These are phyloP conservation scores for Penicillium griseofulvum DNA, from an alignment of 2,329 filamentous ascomycete species.

Conservation along the genomic window DNA sequence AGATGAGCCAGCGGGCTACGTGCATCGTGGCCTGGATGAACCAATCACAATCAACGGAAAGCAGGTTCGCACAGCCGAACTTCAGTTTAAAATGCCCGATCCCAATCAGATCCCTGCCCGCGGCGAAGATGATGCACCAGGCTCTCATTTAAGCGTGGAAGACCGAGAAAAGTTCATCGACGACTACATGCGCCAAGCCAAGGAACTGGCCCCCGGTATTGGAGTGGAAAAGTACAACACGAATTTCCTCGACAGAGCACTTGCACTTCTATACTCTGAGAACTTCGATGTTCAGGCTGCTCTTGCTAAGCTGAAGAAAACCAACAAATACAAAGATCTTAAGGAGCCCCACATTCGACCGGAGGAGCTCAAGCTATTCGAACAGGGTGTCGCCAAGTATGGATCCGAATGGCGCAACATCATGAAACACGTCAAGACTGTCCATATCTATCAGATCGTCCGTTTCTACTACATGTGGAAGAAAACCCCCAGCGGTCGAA, in stretches of 20 bases:
- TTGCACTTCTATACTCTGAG: slow-evolving; percentile 69
- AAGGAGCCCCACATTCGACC: slow-evolving; percentile 80
- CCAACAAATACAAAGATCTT: slow-evolving; percentile 67
- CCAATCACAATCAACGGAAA: slow-evolving; percentile 62
- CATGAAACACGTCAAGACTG: slow-evolving; percentile 75
- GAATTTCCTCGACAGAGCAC: slow-evolving; percentile 81
- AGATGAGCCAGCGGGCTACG: slow-evolving; percentile 84
- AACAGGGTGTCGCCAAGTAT: slow-evolving; percentile 84
- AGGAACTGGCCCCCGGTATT: slow-evolving; percentile 61
- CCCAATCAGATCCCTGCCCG: slow-evolving; percentile 48
- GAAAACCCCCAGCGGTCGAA: slow-evolving; percentile 78
- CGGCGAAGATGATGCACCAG: slow-evolving; percentile 42
- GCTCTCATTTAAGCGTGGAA: slow-evolving; percentile 34
- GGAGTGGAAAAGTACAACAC: slow-evolving; percentile 74
- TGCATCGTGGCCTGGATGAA: slow-evolving; percentile 77
- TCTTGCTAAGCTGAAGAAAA: slow-evolving; percentile 65
- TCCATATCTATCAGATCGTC: slow-evolving; percentile 75
- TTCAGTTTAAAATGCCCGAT: slow-evolving; percentile 75
- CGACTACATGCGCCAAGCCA: slow-evolving; percentile 71
- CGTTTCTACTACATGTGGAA: slow-evolving; percentile 99
- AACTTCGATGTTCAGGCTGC: slow-evolving; percentile 70
- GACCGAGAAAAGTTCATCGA: slow-evolving; percentile 62
- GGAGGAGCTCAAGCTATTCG: slow-evolving; percentile 82
- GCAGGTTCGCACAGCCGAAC: slow-evolving; percentile 68
- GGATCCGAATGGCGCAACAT: slow-evolving; percentile 86